Evolutionary conservation across 306 rosid species (phyloP).

Genomic region (Prunus mongolica): DNA sequence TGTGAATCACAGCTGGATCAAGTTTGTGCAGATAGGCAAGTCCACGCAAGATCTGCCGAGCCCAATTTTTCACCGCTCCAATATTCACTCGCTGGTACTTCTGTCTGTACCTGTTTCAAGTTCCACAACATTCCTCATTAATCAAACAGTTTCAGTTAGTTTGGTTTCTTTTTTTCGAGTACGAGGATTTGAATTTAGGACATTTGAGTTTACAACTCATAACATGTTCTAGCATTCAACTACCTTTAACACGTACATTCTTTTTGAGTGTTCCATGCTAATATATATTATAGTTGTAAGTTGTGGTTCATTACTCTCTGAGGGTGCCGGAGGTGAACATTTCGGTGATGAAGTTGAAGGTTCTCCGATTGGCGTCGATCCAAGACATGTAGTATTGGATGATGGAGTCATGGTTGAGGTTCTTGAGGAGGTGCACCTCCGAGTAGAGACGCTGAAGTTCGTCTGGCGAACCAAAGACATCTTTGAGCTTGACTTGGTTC

Average conservation of each 20-base stretch:
- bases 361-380: constrained; percentile 54
- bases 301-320: constrained; percentile 55
- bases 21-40: constrained; percentile 61
- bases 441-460: constrained; percentile 75
- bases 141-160: too few relatives aligned
- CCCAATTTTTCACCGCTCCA: constrained; percentile 73
- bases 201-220: not conserved
- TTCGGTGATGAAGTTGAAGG: constrained; percentile 92
- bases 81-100: constrained; percentile 52
- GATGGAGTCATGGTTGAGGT: constrained; percentile 69
- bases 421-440: constrained; percentile 89
- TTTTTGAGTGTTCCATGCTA: not conserved
- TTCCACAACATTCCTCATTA: not conserved
- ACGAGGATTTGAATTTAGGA: not conserved
- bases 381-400: constrained; percentile 68
- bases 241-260: not conserved
- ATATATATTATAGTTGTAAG: not conserved
- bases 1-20: constrained; percentile 81
- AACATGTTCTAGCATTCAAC: not conserved
- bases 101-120: constrained; percentile 49
- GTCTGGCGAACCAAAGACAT: constrained; percentile 64
- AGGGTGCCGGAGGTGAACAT: constrained; percentile 93
- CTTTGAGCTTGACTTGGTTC: constrained; percentile 79
- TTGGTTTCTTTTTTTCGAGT: too few relatives aligned
- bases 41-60: constrained; percentile 67